phyloP scores from a whole-genome alignment of 495 filamentous ascomycete species.

The Penicillium diatomitis region DNA sequence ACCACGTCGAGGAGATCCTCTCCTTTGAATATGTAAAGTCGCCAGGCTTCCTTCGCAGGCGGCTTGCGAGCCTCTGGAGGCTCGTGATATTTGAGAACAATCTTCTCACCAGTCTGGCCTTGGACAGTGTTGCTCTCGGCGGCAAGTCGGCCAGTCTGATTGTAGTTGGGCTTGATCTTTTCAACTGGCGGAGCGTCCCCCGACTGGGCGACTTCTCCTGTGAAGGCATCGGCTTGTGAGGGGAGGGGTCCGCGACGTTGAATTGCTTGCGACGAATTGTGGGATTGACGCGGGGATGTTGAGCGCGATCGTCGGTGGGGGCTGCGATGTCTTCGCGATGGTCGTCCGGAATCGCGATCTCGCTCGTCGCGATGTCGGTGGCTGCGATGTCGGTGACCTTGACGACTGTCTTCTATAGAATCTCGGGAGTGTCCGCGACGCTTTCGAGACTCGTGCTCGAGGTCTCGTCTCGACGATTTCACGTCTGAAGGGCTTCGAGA shows the following conservation, averaged over 20 bases:
- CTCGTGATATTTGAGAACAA: conserved; percentile 92
- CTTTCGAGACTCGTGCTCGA: conserved; percentile 19
- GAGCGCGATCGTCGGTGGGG: conserved; percentile 22
- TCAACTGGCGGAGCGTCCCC: conserved; percentile 33
- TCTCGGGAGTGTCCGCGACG: conserved; percentile 18
- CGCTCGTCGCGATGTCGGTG: conserved; percentile 23
- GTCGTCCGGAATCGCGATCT: conserved; percentile 12
- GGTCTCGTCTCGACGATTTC: conserved; percentile 13
- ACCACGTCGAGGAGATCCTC: conserved; percentile 70
- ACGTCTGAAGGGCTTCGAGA: conserved; percentile 23
- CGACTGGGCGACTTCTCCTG: conserved; percentile 35
- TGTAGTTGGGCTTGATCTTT: conserved; percentile 85
- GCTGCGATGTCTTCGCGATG: conserved; percentile 20
- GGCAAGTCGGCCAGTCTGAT: conserved; percentile 69
- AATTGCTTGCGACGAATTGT: conserved; percentile 19
- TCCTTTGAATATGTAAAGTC: conserved; percentile 89
- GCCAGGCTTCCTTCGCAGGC: conserved; percentile 67
- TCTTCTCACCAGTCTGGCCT: conserved; percentile 46
- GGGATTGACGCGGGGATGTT: conserved; percentile 19
- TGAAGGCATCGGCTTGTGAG: conserved; percentile 63
- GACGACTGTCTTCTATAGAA: conserved; percentile 17
- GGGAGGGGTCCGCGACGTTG: conserved; percentile 52
- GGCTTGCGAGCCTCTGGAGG: conserved; percentile 88
- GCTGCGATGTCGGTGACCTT: conserved; percentile 24
- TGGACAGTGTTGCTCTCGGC: conserved; percentile 81